Evolutionary conservation across 768 basidiomycete species (phyloP), one percentile per base, ranked within the genome.

Genomic region (Dioszegia hungarica): DNA sequence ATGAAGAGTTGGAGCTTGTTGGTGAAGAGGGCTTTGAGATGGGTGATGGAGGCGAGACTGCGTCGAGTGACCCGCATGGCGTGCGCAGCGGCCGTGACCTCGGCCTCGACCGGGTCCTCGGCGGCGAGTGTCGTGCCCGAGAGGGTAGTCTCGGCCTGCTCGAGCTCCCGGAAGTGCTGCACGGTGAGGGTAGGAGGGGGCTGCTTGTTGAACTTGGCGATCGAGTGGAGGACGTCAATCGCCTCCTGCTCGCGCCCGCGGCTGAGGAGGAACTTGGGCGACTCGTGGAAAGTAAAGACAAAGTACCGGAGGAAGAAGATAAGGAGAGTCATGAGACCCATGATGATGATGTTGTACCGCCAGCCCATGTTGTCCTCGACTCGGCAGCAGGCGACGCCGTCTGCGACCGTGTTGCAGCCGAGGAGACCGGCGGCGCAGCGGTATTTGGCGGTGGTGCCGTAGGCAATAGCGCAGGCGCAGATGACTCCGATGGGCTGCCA

Each of bases 271-370:
- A 81, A 86, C 63, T 85, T 85, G 9, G 84, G 81, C 0, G 82
- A 82, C 64, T 85, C 85, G 63, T 83, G 81, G 50, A 85, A 77
- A 58, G 79, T 80, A 60, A 86, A 84, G 24, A 85, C 74, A 52
- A 82, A 69, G 74, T 80, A 84, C 27, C 84, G 83, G 52, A 79
- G 59, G 57, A 83, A 67, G 72, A 83, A 85, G 70, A 83, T 79
- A 41, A 81, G 8, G 29, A 84, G 74, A 0, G 83, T 84, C 47
- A 84, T 58, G 17, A 28, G 39, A 33, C 77, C 63, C 15, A 73
- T 53, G 33, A 74, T 77, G 64, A 70, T 82, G 78, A 81, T 72
- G 20, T 79, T 79, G 66, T 83, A 84, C 70, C 84, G 77, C 84
- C 84, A 85, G 11, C 84, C 84, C 79, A 81, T 82, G 60, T 85